Conservation (phyloP, 1,284 basidiomycete genomes). For the Boletus semigastroideus region DNA sequence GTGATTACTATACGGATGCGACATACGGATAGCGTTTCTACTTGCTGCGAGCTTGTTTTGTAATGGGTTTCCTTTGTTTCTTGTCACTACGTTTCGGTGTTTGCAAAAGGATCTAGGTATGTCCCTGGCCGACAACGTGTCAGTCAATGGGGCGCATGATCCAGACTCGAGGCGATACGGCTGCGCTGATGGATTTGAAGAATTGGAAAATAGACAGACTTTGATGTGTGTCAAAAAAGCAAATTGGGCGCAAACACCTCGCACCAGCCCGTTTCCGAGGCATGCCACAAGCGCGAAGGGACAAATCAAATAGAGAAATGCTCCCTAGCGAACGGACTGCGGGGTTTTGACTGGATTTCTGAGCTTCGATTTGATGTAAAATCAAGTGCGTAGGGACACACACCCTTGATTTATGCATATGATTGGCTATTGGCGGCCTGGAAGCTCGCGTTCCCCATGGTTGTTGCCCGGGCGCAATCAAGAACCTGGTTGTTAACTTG, state of each 20-base stretch:
- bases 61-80: constrained; percentile 6
- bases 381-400: constrained; percentile 5
- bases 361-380: constrained; percentile 16
- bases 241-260: constrained; percentile 12
- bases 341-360: neutral
- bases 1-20: constrained; percentile 19
- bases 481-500: neutral
- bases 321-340: neutral
- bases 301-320: constrained; percentile 27
- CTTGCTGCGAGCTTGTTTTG: constrained; percentile 5
- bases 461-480: constrained; percentile 4
- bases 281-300: constrained; percentile 7
- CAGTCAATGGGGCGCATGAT: constrained; percentile 7
- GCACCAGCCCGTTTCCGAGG: constrained; percentile 6
- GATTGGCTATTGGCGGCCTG: constrained; percentile 1
- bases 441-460: constrained; percentile 2
- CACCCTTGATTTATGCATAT: constrained; percentile 2
- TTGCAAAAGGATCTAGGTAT: neutral
- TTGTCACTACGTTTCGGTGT: constrained; percentile 2
- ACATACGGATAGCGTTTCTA: constrained; percentile 12
- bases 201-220: constrained; percentile 13
- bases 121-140: constrained; percentile 23
- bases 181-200: constrained; percentile 7
- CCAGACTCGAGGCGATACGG: constrained; percentile 22
- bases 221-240: constrained; percentile 8